These are phyloP conservation scores for Cryphonectria radicalis DNA, from an alignment of 2,329 filamentous ascomycete genomes.

Conservation along the genomic window DNA sequence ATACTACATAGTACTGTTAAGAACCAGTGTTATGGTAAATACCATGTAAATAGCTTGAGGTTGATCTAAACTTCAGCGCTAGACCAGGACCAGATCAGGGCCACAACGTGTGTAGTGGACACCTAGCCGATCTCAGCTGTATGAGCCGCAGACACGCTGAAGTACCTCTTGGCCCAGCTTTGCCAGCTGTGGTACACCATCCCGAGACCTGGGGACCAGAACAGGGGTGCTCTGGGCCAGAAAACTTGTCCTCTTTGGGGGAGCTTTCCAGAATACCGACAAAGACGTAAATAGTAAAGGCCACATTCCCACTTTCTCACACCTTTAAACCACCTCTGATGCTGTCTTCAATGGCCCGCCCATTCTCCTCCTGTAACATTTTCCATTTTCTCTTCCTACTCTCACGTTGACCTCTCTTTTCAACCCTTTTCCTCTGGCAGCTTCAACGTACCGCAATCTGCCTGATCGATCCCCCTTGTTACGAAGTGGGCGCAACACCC, in stretches of 20 bases:
- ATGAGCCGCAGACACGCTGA: conserved; percentile 1
- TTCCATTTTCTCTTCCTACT: conserved; percentile 1
- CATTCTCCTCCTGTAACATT: background rate
- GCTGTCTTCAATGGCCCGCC: conserved; percentile 9
- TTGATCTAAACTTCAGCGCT: conserved; percentile 20
- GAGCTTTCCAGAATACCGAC: conserved; percentile 23
- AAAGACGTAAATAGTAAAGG: conserved; percentile 25
- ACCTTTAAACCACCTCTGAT: conserved; percentile 10
- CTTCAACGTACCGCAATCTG: background rate
- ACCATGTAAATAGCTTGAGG: background rate
- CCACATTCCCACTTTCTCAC: conserved; percentile 28
- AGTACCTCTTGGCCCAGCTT: conserved; percentile 7
- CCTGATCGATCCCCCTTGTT: background rate
- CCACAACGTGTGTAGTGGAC: conserved; percentile 23
- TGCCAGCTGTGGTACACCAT: background rate
- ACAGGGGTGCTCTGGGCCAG: conserved; percentile 21
- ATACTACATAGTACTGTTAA: background rate
- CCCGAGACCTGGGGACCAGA: background rate
- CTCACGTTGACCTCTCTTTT: background rate
- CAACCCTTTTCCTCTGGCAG: background rate
- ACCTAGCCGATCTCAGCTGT: conserved; percentile 19
- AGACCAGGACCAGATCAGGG: conserved; percentile 19
- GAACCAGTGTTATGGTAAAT: background rate
- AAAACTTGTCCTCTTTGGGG: conserved; percentile 26
- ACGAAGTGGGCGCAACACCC: conserved; percentile 20